Percentiles rank a stretch among this genome's conserved stretches.
phyloP scores from a whole-genome alignment of 345 rosid genomes.

The Rhodamnia argentea region DNA sequence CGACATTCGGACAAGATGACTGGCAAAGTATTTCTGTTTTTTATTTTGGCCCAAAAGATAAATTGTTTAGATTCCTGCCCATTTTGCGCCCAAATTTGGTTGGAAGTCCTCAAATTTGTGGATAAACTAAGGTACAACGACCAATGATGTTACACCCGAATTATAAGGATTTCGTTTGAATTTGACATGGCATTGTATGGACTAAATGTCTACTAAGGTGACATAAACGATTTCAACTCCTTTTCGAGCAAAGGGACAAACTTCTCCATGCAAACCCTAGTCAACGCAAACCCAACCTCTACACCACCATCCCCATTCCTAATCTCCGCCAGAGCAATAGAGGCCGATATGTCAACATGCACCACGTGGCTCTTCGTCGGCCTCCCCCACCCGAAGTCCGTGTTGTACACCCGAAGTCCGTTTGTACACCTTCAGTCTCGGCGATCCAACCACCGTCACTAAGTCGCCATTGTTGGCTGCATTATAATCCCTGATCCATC shows the following conservation, averaged over 20 bases:
- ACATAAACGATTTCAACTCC: neutral
- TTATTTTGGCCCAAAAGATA: neutral
- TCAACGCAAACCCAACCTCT: slow-evolving; percentile 21
- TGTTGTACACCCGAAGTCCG: slow-evolving; percentile 12
- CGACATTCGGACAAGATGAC: neutral
- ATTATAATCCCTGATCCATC: neutral
- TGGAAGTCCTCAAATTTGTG: neutral
- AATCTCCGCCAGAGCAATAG: slow-evolving; percentile 9
- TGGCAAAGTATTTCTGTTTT: too few relatives aligned
- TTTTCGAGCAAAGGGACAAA: neutral
- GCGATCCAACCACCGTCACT: slow-evolving; percentile 19
- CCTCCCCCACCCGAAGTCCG: slow-evolving; percentile 40
- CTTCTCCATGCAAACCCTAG: neutral
- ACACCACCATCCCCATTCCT: slow-evolving; percentile 17
- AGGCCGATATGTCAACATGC: neutral
- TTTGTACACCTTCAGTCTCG: slow-evolving; percentile 3
- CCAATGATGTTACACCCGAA: neutral
- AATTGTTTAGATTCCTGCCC: neutral
- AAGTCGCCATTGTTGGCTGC: neutral
- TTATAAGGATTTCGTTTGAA: neutral
- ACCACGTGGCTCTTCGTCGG: slow-evolving; percentile 17
- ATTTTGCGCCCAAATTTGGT: neutral
- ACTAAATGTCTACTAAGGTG: neutral
- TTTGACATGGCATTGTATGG: neutral
- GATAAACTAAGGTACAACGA: neutral